These are phyloP conservation scores for Daldinia concentrica DNA, from an alignment of 495 filamentous ascomycete species.

Conservation along the genomic window DNA sequence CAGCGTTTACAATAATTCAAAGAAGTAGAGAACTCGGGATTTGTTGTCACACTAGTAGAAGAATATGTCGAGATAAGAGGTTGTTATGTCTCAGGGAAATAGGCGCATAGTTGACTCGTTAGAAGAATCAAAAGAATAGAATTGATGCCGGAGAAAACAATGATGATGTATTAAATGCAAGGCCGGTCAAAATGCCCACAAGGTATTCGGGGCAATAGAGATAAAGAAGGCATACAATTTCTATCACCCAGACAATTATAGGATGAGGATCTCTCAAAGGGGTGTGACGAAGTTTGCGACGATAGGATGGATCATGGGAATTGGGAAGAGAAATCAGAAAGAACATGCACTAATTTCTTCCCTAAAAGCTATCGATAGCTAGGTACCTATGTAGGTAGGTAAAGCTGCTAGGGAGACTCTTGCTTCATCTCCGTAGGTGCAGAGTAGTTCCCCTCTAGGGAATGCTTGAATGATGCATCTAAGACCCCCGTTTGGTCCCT, in stretches of 20 bases:
- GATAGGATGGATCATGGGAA: constrained; percentile 18
- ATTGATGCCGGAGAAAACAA: neutral
- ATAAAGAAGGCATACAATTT: constrained; percentile 3
- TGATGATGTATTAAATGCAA: neutral
- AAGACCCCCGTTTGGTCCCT: constrained; percentile 33
- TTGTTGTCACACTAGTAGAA: constrained; percentile 16
- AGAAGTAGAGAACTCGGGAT: neutral
- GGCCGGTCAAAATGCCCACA: neutral
- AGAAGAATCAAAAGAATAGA: neutral
- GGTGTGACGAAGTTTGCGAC: constrained; percentile 17
- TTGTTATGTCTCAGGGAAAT: constrained; percentile 28
- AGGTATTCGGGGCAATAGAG: constrained; percentile 1
- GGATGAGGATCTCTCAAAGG: constrained; percentile 10
- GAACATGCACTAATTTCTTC: constrained; percentile 8
- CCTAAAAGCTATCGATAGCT: constrained; percentile 24
- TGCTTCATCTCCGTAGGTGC: constrained; percentile 26
- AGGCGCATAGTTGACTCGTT: constrained; percentile 18
- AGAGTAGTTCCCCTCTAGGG: neutral
- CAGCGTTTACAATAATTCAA: constrained; percentile 18
- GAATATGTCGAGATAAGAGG: constrained; percentile 12
- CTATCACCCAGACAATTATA: constrained; percentile 23
- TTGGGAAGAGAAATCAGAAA: constrained; percentile 16
- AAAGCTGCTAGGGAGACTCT: constrained; percentile 22
- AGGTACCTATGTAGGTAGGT: neutral
- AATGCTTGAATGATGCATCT: neutral